Conservation (phyloP, 1,139 yeast genomes). For the Casaregolazyma lundiana region DNA sequence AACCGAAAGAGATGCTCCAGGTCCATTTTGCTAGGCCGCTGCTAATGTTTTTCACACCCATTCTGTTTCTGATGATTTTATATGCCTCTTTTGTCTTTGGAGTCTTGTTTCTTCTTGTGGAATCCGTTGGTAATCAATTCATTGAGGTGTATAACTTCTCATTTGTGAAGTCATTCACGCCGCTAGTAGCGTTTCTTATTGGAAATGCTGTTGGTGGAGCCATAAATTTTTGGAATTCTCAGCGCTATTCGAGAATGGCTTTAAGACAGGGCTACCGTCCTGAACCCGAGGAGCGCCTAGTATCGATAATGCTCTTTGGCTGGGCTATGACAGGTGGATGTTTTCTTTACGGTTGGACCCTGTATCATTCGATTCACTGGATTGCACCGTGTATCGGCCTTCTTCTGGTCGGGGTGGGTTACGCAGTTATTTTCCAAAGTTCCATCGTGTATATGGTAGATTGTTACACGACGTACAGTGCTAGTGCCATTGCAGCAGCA, state of each 20-base stretch:
- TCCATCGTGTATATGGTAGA: slow-evolving; percentile 59
- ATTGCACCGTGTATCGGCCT: slow-evolving; percentile 67
- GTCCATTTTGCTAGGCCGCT: slow-evolving; percentile 42
- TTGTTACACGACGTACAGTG: slow-evolving; percentile 59
- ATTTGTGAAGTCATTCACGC: slow-evolving; percentile 47
- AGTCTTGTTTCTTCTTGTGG: slow-evolving; percentile 39
- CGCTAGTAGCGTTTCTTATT: slow-evolving; percentile 52
- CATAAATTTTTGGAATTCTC: slow-evolving; percentile 35
- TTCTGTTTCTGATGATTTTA: slow-evolving; percentile 39
- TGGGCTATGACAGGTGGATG: slow-evolving; percentile 61
- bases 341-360: slow-evolving; percentile 76
- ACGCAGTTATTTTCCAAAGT: slow-evolving; percentile 55
- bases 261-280: slow-evolving; percentile 37
- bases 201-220: slow-evolving; percentile 55
- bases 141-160: slow-evolving; percentile 35
- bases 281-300: slow-evolving; percentile 58
- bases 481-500: slow-evolving; percentile 79
- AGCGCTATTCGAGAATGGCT: slow-evolving; percentile 35
- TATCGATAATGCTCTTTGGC: slow-evolving; percentile 43
- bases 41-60: slow-evolving; percentile 43
- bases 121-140: slow-evolving; percentile 38
- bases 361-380: slow-evolving; percentile 58
- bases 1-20: slow-evolving; percentile 36
- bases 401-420: slow-evolving; percentile 57
- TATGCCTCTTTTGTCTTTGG: slow-evolving; percentile 47